Base-by-base conservation (phyloP, 495 filamentous ascomycete genomes). In the Clohesyomyces aquaticus region DNA sequence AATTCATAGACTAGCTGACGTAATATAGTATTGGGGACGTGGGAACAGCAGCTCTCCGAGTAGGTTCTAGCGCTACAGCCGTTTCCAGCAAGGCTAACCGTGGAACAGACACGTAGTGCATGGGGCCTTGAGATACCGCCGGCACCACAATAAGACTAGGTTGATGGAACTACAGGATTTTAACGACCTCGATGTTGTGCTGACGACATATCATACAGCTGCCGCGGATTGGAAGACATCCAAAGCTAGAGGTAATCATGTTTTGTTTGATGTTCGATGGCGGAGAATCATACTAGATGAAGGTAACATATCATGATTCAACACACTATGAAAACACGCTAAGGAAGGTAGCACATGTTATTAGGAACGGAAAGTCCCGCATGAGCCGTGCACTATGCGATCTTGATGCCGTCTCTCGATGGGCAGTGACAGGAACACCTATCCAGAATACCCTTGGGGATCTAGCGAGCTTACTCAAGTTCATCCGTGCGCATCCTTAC, bases 401-500 rank as follows among this genome's bases (percentile, higher is more conserved):
- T 6, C 49, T 61, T 6, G 22, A 45, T 8, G 27, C 59, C 3
- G 21, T 26, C 11, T 61, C 21, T 16, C 47, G 59, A 2, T 61
- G 59, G 59, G 59, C 59, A 3, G 49, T 61, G n/a, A 53, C 49
- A 3, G 59, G 59, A 9, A 61, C 59, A 4, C 59, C 59, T 19
- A 43, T 61, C 14, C 59, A 61, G 21, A 61, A 61, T 38, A 16
- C 21, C 22, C 38, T 61, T 16, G 47, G 2, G 6, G 59, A 61
- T 43, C 49, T 61, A 3, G 32, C 49, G 12, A 38, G 19, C 4
- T 23, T 61, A 12, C 25, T 81, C 6, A 75, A 74, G 43, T 81
- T 81, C 54, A 69, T 81, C 10, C 66, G 58, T 9, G 73, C 62
- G 6, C 66, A 72, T 43, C 79, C 79, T 11, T 81, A 79, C 46